These are phyloP conservation scores for Udeniomyces megalosporus DNA, from an alignment of 768 basidiomycete genomes.

Conservation along the genomic window DNA sequence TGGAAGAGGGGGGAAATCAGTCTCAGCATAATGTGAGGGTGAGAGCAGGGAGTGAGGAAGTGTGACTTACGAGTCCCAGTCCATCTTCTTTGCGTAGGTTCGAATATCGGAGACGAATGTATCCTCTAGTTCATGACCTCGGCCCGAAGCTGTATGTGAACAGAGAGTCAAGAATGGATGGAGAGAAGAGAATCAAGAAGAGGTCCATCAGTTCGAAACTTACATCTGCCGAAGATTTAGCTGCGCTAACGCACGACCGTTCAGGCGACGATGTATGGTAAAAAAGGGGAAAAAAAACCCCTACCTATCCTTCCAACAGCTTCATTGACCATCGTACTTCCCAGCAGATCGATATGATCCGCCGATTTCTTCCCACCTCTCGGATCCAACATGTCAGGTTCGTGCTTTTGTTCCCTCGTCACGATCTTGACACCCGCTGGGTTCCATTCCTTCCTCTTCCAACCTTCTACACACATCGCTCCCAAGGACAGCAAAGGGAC, in stretches of 20 bases:
- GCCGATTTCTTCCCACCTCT: conserved; percentile 84
- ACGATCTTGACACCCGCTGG: conserved; percentile 71
- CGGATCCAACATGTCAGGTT: conserved; percentile 50
- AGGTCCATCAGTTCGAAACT: too few species aligned
- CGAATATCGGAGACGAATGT: conserved; percentile 58
- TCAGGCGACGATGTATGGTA: background rate
- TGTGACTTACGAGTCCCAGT: conserved; percentile 36
- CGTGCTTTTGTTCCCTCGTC: conserved; percentile 78
- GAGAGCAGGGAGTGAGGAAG: background rate
- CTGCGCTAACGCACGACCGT: too few species aligned
- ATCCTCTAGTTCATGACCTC: conserved; percentile 45
- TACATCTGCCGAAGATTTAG: too few species aligned
- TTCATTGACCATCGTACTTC: conserved; percentile 60
- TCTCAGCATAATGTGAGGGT: background rate
- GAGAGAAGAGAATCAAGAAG: background rate
- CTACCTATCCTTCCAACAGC: conserved; percentile 66
- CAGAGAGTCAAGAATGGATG: background rate
- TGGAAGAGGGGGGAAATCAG: too few species aligned
- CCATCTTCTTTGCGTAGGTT: conserved; percentile 53
- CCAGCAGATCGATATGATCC: conserved; percentile 61
- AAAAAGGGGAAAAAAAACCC: background rate
- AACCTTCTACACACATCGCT: conserved; percentile 93
- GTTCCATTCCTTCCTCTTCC: conserved; percentile 80
- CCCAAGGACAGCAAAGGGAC: conserved; percentile 39
- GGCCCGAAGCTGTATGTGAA: conserved; percentile 43